A percentile compares a stretch with the other conserved stretches of the same genome.
Evolutionary conservation across 108 stramenopile genomes (phyloP).

Genomic region (Asterionellopsis glacialis): DNA sequence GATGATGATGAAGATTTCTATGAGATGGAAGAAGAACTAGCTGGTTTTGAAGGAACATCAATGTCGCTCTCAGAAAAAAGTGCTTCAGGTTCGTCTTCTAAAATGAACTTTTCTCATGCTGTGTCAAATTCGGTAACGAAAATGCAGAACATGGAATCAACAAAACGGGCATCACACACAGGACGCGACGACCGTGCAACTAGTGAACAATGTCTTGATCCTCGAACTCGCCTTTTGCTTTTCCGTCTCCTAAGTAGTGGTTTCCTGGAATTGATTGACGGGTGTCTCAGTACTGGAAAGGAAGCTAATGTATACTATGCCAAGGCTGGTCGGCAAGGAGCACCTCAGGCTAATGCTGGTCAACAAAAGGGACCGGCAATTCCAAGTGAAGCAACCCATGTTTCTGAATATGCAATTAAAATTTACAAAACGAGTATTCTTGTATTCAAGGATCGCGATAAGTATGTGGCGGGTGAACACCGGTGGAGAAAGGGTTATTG

Average conservation of each 20-base stretch:
- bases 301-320: conserved; percentile 99
- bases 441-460: conserved; percentile 98
- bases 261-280: conserved; percentile 89
- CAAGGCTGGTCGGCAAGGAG: conserved; percentile 41
- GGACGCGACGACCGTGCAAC: conserved; percentile 96
- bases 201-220: conserved; percentile 93
- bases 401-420: conserved; percentile 94
- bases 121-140: conserved; percentile 83
- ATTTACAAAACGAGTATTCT: conserved; percentile 99
- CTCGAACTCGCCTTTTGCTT: conserved; percentile 92
- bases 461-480: conserved; percentile 98
- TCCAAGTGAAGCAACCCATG: conserved; percentile 13
- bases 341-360: conserved; percentile 5
- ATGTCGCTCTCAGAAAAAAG: neutral
- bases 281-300: conserved; percentile 97
- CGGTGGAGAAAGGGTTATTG: conserved; percentile 97
- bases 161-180: conserved; percentile 80
- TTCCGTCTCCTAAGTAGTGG: conserved; percentile 94
- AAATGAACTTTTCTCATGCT: conserved; percentile 85
- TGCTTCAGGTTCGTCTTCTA: conserved; percentile 19
- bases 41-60: conserved; percentile 8
- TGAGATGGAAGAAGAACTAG: conserved; percentile 28
- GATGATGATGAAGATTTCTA: conserved; percentile 45
- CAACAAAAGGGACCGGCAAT: conserved; percentile 10
- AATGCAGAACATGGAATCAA: conserved; percentile 84